These are phyloP conservation scores for Hericium alpestre DNA, from an alignment of 768 basidiomycete genomes.

Conservation along the genomic window DNA sequence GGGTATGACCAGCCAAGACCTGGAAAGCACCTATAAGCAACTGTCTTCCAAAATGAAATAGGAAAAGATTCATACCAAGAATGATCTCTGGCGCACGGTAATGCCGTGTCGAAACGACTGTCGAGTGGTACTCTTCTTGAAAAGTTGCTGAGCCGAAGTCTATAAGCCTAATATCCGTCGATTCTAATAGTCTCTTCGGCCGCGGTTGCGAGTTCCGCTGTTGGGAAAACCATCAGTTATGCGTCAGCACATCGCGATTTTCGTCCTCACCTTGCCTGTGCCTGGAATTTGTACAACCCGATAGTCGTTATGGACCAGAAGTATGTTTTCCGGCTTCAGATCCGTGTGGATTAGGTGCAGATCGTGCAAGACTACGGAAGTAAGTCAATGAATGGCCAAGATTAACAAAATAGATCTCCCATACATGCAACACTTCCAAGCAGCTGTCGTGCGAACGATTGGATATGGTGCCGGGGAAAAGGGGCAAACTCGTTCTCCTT, in stretches of 20 bases:
- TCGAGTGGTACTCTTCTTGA: slow-evolving; percentile 95
- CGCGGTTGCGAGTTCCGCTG: slow-evolving; percentile 60
- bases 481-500: slow-evolving; percentile 97
- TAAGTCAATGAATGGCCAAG: slow-evolving; percentile 4
- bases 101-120: slow-evolving; percentile 94
- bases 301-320: slow-evolving; percentile 81
- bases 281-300: slow-evolving; percentile 47
- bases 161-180: slow-evolving; percentile 89
- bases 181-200: slow-evolving; percentile 68
- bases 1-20: slow-evolving; percentile 97
- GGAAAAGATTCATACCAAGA: slow-evolving; percentile 47
- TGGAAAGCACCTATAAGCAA: slow-evolving; percentile 21
- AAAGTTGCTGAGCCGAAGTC: slow-evolving; percentile 99
- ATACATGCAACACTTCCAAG: slow-evolving; percentile 88
- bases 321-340: slow-evolving; percentile 97
- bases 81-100: slow-evolving; percentile 99
- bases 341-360: slow-evolving; percentile 93
- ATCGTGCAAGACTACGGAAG: slow-evolving; percentile 70
- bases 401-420: slow-evolving; percentile 22
- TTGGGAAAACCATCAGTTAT: slow-evolving; percentile 7
- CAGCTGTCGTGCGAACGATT: slow-evolving; percentile 87
- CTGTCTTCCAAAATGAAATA: background rate
- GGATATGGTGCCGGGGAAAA: slow-evolving; percentile 93
- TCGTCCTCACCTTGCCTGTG: slow-evolving; percentile 48
- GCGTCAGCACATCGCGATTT: background rate